phyloP scores from a whole-genome alignment of 345 rosid species.

The Syzygium grande region DNA sequence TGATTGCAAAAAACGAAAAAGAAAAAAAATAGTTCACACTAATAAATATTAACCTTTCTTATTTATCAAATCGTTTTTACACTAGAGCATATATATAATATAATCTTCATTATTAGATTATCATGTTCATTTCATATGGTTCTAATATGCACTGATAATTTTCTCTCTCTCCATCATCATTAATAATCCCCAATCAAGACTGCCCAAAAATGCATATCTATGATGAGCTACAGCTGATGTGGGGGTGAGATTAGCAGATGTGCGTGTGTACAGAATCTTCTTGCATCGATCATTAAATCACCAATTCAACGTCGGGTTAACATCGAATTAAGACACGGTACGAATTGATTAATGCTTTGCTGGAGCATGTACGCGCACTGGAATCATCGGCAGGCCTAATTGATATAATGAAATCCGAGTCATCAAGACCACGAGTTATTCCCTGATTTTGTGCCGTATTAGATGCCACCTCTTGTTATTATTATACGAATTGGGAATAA shows the following conservation, averaged over 20 bases:
- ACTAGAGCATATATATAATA: not conserved
- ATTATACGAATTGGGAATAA: not conserved
- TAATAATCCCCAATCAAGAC: not conserved
- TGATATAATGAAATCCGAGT: not conserved
- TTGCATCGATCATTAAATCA: not conserved
- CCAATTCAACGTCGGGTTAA: not conserved
- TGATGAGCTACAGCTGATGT: not conserved
- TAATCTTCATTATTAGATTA: too few relatives aligned
- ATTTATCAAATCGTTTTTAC: not conserved
- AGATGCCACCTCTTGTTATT: not conserved
- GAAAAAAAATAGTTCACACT: not conserved
- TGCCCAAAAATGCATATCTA: too few relatives aligned
- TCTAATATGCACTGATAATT: too few relatives aligned
- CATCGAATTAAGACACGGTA: not conserved
- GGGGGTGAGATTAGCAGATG: not conserved
- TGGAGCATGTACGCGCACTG: not conserved
- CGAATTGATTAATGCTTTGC: not conserved
- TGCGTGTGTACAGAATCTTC: not conserved
- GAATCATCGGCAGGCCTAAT: not conserved
- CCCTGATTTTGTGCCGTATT: not conserved
- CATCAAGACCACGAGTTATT: not conserved
- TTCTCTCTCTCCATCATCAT: not conserved
- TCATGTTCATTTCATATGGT: too few relatives aligned
- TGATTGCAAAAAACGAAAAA: not conserved
- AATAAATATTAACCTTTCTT: not conserved